Evolutionary conservation across 345 rosid genomes (phyloP), one percentile per base, ranked within the genome.

Genomic region (Salix koriyanagi): DNA sequence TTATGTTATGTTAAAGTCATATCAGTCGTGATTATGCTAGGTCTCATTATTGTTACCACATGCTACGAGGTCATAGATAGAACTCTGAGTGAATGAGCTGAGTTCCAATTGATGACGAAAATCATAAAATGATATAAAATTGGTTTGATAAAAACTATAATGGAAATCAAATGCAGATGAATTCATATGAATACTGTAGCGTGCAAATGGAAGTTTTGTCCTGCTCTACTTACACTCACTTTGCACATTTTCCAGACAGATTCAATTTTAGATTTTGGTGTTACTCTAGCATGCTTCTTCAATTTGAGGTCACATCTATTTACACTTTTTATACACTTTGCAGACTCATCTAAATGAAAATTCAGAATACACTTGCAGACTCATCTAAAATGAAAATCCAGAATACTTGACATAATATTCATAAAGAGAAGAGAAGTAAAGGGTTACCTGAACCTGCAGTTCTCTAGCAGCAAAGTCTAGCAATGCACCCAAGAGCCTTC

Each of bases 381-480:
- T 23, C 32, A 50, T 48, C 26, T 25, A 34, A 73, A 54, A 66
- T 7, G 11, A 52, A 78, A 65, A 78, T 66, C 41, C 14, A 52
- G 50, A 77, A 37, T 71, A 30, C 60, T 23, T 11, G 52, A 9
- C 21, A 12, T 66, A n/a, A 67, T 32, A 58, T 69, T 42, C 34
- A 6, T 10, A n/a, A 62, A 7, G 19, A 39, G 19, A 66, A 70
- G 12, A 69, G 67, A 66, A 71, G 42, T 23, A 7, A 28, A 64
- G 37, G 68, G 70, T 79, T 84, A 93, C 99, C 99, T 96, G 99
- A 81, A 86, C 95, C 89, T 91, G 99, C 78, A 96, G 83, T 85
- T 96, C 99, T 84, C 98, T 86, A 71, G 99, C 94, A 85, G 98
- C 90, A 87, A 96, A 96, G 79, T 96, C 98, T 78, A 94, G 89